Evolutionary conservation across 495 filamentous ascomycete genomes (phyloP), one percentile per base, ranked within the genome.

Genomic region (Lophiostoma macrostomum): DNA sequence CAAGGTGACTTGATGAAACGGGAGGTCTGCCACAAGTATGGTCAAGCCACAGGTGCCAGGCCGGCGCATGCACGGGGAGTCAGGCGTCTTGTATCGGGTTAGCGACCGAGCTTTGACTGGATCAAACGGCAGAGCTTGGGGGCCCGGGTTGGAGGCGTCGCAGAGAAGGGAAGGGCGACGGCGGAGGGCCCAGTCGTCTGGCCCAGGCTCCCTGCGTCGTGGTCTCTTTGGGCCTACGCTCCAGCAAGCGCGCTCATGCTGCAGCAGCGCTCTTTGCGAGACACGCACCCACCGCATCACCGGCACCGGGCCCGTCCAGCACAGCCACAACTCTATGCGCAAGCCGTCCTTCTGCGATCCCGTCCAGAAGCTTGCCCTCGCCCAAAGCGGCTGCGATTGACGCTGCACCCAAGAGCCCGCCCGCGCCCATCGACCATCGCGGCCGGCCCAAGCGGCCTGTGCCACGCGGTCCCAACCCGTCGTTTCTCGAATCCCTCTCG

Each of bases 1-100:
- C 54, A 60, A 53, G 39, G 47, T 45, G 54, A 28, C 28, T 48
- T 58, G 30, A 45, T 52, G 54, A 58, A 51, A 47, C 47, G 55
- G 48, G 43, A 37, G 41, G 30, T 22, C 50, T 63, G 60, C 47
- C 60, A 56, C 56, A 55, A 19, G 19, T 18, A 35, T 31, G 41
- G 60, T 59, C 60, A 63, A 63, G 60, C 60, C 60, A 63, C 60
- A 63, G 60, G 35, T 30, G 36, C 19, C 38, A 43, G 53, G 36
- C 41, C 30, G 18, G 38, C 20, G 42, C 41, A 25, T 40, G 42
- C 53, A 48, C 27, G 11, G 13, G 27, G 24, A 40, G 53, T 52
- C 47, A 53, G 58, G 51, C 57, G 44, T 61, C 46, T 62, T 56
- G 42, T 62, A 62, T 56, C 58, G 41, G 51, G 56, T 51, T 56